Evolutionary conservation across 2,329 filamentous ascomycete genomes (phyloP), one percentile per base, ranked within the genome.

Genomic region (Fusarium musae): DNA sequence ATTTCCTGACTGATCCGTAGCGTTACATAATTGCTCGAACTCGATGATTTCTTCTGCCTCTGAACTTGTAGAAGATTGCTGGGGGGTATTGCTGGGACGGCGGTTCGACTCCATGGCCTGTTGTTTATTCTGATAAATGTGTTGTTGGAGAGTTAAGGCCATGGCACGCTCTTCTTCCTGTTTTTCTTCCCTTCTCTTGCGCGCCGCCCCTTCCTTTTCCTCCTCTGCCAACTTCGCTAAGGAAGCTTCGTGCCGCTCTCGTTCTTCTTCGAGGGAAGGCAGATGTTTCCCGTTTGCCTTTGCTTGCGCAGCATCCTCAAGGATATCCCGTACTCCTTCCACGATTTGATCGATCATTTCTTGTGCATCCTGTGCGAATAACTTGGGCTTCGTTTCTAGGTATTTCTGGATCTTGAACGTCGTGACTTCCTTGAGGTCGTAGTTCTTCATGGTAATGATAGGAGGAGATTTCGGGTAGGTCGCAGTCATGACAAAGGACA

Each of bases 401-500:
- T 88, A 89, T 62, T 88, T 90, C 70, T 91, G 88, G 21, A 97
- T 87, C 77, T 92, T 93, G 79, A 90, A 92, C 65, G 89, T 87
- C 3, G 93, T 93, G 59, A 89, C 91, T 75, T 93, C 92, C 47
- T 91, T 90, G 62, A 97, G 85, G 49, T 88, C 86, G 46, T 90
- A 84, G 61, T 91, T 86, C 72, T 93, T 92, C 49, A 97, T 79
- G 9, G 88, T 90, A 19, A 97, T 83, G 16, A 94, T 84, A 3
- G 95, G 95, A 4, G 91, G 85, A 3, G 94, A 93, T 79, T 94
- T 97, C 8, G 96, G 96, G 80, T 98, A 98, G 2, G 95, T 97
- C 11, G 95, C 93, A 13, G 94, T 96, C 74, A 98, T 85, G 63
- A 93, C 92, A 59, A 97, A 94, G 53, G 89, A 87, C n/a, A 98